Base-by-base conservation (phyloP, 225 moss, liverwort and hornwort genomes). In the Rhytidiadelphus loreus region DNA sequence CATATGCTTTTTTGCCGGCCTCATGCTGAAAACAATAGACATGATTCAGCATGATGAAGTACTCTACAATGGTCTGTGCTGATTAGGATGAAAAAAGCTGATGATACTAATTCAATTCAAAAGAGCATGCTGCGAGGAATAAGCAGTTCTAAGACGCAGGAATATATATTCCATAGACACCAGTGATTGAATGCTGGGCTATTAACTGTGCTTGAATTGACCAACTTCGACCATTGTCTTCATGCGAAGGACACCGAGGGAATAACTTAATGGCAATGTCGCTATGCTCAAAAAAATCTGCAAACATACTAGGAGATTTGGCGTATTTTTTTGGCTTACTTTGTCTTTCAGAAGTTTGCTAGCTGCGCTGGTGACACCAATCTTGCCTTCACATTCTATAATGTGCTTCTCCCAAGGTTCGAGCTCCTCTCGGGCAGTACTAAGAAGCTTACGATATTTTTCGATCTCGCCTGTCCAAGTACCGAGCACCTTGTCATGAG, bases 321-420 rank as follows among this genome's bases (percentile, higher is more conserved):
- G 80, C 33, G 12, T 37, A 33, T 35, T 41, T 7, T 13, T 82
- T 77, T 61, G 50, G 83, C 96, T 89, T 76, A 99, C 98, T 96
- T 97, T 99, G 85, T 97, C 95, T 86, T 93, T 96, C 83, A 99
- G 85, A 83, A 97, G 97, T 85, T 93, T 96, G 92, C 96, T 92
- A 48, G 96, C 97, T 70, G 99, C 93, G 69, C 93, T 96, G 73
- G 91, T 88, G 64, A 94, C 92, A 64, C 93, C 95, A 90, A 97
- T 95, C 91, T 92, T 97, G 90, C 99, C 92, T 90, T 97, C 91
- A 86, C 97, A 96, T 65, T 96, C 95, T 82, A 95, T 97, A 48
- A 96, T 93, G 86, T 96, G 95, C 90, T 92, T 96, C 89, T 99
- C 99, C 99, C 97, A 97, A 55, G 99, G 96, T 87, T 99, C 95